phyloP scores from a whole-genome alignment of 2,329 filamentous ascomycete species.

The Colletotrichum camelliae region DNA sequence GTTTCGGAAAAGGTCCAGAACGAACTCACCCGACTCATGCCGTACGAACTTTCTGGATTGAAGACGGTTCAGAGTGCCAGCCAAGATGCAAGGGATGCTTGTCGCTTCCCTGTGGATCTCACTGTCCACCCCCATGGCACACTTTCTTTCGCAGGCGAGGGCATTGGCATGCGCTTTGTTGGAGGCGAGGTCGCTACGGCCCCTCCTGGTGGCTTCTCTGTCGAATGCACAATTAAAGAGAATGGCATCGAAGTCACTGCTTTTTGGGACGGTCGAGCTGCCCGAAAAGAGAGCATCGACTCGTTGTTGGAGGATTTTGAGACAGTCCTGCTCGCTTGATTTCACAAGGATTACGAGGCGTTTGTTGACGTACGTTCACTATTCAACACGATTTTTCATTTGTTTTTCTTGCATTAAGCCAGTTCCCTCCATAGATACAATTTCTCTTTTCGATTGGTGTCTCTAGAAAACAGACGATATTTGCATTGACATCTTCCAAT shows the following conservation, averaged over 20 bases:
- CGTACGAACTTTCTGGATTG: neutral
- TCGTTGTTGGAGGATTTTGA: neutral
- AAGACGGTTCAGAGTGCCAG: neutral
- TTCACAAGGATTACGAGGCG: neutral
- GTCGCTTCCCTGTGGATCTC: neutral
- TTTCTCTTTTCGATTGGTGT: neutral
- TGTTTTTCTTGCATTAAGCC: neutral
- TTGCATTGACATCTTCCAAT: neutral
- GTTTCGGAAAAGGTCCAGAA: neutral
- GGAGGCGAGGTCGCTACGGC: neutral
- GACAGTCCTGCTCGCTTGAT: neutral
- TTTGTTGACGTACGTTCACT: neutral
- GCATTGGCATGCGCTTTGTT: neutral
- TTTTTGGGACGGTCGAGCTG: constrained; percentile 2
- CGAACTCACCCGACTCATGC: neutral
- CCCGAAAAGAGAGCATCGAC: neutral
- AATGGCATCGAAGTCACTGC: neutral
- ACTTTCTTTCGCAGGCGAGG: neutral
- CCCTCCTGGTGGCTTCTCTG: neutral
- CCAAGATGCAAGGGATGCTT: constrained; percentile 5
- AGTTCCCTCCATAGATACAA: neutral
- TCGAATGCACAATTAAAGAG: neutral
- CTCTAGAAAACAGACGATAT: neutral
- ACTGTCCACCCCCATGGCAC: neutral
- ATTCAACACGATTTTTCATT: neutral